Conservation (phyloP, 345 rosid genomes). For the Clausena lansium region DNA sequence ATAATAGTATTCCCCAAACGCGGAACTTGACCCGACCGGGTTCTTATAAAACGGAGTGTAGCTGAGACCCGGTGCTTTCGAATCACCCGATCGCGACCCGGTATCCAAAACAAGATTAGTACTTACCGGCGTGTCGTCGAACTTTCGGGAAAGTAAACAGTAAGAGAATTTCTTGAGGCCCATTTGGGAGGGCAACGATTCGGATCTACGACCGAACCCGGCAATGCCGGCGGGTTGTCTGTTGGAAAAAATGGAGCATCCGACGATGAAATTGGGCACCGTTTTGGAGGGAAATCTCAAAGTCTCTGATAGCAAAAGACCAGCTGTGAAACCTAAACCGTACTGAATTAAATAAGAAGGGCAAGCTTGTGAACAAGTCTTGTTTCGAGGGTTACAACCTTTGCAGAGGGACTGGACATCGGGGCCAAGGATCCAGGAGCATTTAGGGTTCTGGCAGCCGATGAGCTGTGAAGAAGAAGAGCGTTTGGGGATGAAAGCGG, state of each 20-base stretch:
- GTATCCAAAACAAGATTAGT: slow-evolving; percentile 58
- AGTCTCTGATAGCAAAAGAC: slow-evolving; percentile 57
- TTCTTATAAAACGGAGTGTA: slow-evolving; percentile 69
- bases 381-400: slow-evolving; percentile 37
- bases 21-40: slow-evolving; percentile 29
- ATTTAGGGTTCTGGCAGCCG: slow-evolving; percentile 69
- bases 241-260: slow-evolving; percentile 73
- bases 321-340: slow-evolving; percentile 73
- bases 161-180: slow-evolving; percentile 69
- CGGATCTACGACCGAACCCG: slow-evolving; percentile 75
- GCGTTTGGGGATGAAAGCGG: slow-evolving; percentile 43
- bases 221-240: slow-evolving; percentile 89
- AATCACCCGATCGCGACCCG: slow-evolving; percentile 35
- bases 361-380: slow-evolving; percentile 61
- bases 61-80: slow-evolving; percentile 45
- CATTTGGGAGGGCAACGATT: slow-evolving; percentile 74
- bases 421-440: slow-evolving; percentile 53
- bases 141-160: slow-evolving; percentile 66
- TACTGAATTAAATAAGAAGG: slow-evolving; percentile 75
- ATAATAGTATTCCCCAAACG: slow-evolving; percentile 59
- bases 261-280: slow-evolving; percentile 57
- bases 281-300: slow-evolving; percentile 46
- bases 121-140: slow-evolving; percentile 56
- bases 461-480: slow-evolving; percentile 58
- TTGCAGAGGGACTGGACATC: slow-evolving; percentile 39